A percentile compares a stretch with the other conserved stretches of the same genome.
These are phyloP conservation scores for Yarrowia sp. DNA, from an alignment of 805 yeast species.

Conservation along the genomic window DNA sequence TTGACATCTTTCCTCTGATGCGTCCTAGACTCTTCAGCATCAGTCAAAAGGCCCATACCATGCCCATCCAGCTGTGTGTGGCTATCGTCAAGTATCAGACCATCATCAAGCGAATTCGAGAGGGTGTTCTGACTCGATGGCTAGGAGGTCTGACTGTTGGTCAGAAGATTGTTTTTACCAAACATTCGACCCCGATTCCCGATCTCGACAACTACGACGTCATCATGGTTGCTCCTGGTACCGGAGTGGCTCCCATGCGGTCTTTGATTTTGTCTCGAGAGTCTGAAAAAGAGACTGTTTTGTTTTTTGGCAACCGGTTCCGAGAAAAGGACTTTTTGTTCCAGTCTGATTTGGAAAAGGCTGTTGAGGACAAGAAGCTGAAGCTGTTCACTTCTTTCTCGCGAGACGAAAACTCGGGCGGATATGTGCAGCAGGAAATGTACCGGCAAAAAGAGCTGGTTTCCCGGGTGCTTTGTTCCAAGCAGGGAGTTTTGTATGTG, in stretches of 20 bases:
- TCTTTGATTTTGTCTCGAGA: slow-evolving; percentile 50
- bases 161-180: slow-evolving; percentile 51
- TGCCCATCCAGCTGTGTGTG: slow-evolving; percentile 55
- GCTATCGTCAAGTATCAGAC: slow-evolving; percentile 89
- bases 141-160: slow-evolving; percentile 49
- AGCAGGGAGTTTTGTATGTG: slow-evolving; percentile 63
- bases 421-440: slow-evolving; percentile 76
- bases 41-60: slow-evolving; percentile 48
- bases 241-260: slow-evolving; percentile 94
- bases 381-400: slow-evolving; percentile 45
- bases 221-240: slow-evolving; percentile 85
- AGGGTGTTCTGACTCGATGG: slow-evolving; percentile 83
- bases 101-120: slow-evolving; percentile 65
- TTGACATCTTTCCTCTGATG: slow-evolving; percentile 74
- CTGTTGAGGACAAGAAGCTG: slow-evolving; percentile 37
- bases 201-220: slow-evolving; percentile 37
- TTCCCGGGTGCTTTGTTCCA: slow-evolving; percentile 50
- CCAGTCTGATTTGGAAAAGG: slow-evolving; percentile 31
- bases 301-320: slow-evolving; percentile 75
- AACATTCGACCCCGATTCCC: slow-evolving; percentile 41
- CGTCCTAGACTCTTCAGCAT: slow-evolving; percentile 83
- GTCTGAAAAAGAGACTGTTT: slow-evolving; percentile 39
- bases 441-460: slow-evolving; percentile 50
- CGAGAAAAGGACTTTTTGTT: slow-evolving; percentile 67
- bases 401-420: slow-evolving; percentile 40